Percentiles rank a stretch among this genome's conserved stretches.
Evolutionary conservation across 371 early-diverging fungal genomes (phyloP).

Genomic region (Mucor lusitanicus): DNA sequence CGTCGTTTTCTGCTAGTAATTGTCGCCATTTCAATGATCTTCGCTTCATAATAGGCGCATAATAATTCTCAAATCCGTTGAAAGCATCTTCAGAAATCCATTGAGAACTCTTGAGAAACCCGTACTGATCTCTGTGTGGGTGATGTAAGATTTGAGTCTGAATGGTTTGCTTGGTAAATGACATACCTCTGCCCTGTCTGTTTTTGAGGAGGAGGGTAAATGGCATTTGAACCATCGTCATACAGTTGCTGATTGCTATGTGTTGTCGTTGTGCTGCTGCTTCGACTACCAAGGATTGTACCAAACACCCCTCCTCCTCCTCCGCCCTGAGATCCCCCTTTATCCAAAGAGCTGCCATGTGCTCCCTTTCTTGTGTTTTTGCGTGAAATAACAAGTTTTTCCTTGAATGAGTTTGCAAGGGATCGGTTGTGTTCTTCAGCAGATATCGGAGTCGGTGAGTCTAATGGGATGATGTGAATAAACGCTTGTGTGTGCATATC

Average conservation of each 20-base stretch:
- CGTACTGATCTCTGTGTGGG: slow-evolving; percentile 62
- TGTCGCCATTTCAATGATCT: slow-evolving; percentile 65
- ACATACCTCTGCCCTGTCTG: slow-evolving; percentile 20
- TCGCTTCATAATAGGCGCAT: slow-evolving; percentile 60
- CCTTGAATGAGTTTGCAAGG: slow-evolving; percentile 9
- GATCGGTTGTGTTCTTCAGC: slow-evolving; percentile 3
- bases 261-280: slow-evolving; percentile 8
- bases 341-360: background rate
- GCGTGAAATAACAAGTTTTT: slow-evolving; percentile 1
- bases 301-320: slow-evolving; percentile 5
- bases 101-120: slow-evolving; percentile 64
- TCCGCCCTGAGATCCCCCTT: background rate
- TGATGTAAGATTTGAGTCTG: background rate
- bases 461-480: background rate
- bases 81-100: slow-evolving; percentile 62
- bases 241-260: slow-evolving; percentile 17
- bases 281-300: slow-evolving; percentile 3
- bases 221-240: slow-evolving; percentile 23
- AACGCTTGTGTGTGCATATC: background rate
- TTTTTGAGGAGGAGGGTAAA: slow-evolving; percentile 29
- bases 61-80: slow-evolving; percentile 57
- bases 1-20: slow-evolving; percentile 56
- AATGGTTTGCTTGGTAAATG: background rate
- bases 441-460: slow-evolving; percentile 17
- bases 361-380: background rate